phyloP scores from a whole-genome alignment of 257 asterid genomes.

The Catharanthus roseus region DNA sequence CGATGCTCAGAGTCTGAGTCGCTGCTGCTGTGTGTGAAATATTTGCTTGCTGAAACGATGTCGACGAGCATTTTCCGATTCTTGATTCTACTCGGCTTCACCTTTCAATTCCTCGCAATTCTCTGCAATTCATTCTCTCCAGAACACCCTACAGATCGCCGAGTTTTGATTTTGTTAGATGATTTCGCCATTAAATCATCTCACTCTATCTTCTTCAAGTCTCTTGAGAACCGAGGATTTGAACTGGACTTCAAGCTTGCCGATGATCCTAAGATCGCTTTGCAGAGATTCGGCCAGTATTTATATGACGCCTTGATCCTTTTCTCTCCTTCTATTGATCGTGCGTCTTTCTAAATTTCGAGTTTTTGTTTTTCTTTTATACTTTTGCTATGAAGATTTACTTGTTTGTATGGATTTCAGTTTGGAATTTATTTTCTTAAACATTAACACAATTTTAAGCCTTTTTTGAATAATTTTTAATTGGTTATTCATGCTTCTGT shows the following conservation, averaged over 20 bases:
- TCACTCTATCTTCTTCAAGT: constrained; percentile 64
- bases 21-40: no score
- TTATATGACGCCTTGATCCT: constrained; percentile 56
- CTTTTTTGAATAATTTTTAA: not conserved
- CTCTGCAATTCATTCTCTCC: constrained; percentile 54
- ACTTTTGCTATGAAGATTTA: not conserved
- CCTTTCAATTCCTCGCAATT: constrained; percentile 21
- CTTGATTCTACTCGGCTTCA: not conserved
- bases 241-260: constrained; percentile 74
- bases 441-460: not conserved
- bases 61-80: constrained; percentile 13
- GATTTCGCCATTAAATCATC: constrained; percentile 64
- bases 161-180: constrained; percentile 60
- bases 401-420: not conserved
- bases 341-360: constrained; percentile 33
- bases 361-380: not conserved
- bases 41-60: constrained; percentile 16
- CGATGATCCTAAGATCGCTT: constrained; percentile 64
- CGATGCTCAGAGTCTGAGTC: not conserved
- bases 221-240: constrained; percentile 49
- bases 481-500: not conserved
- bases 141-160: constrained; percentile 62
- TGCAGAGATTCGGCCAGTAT: constrained; percentile 72
- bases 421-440: not conserved
- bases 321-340: constrained; percentile 58